Evolutionary conservation across 208 protist species (phyloP).

Genomic region (Crithidia thermophila): DNA sequence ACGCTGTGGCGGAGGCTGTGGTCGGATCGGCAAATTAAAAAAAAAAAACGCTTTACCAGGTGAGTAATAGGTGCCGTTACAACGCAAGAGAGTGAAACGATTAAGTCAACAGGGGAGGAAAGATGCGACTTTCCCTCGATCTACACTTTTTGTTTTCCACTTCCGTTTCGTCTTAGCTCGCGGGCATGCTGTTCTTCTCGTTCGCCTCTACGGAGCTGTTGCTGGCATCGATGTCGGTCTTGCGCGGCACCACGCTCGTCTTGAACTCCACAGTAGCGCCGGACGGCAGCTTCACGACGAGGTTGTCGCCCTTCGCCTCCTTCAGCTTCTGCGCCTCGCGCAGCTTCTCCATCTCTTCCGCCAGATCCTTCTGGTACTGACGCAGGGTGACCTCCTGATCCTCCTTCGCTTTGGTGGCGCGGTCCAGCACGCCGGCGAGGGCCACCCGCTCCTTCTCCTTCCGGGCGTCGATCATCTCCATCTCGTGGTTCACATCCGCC

Average conservation of each 20-base stretch:
- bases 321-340: slow-evolving; percentile 16
- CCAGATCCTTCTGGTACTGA: slow-evolving; percentile 13
- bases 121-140: neutral
- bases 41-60: neutral
- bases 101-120: neutral
- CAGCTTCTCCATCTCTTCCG: slow-evolving; percentile 23
- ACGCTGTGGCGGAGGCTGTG: no score
- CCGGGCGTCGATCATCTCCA: slow-evolving; percentile 24
- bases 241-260: slow-evolving; percentile 4
- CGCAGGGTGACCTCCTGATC: slow-evolving; percentile 20
- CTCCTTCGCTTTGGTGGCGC: slow-evolving; percentile 8
- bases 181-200: neutral
- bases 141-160: neutral
- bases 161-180: neutral
- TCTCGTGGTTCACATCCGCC: slow-evolving; percentile 23
- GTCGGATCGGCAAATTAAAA: no score
- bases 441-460: slow-evolving; percentile 18
- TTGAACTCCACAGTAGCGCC: slow-evolving; percentile 14
- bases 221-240: slow-evolving; percentile 2
- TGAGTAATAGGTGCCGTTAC: no score
- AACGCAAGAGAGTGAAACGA: no score
- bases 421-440: slow-evolving; percentile 11
- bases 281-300: slow-evolving; percentile 15
- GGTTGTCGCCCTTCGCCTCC: slow-evolving; percentile 14
- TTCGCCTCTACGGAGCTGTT: slow-evolving; percentile 9